Conservation (phyloP, 495 filamentous ascomycete species). For the Pseudomonodictys pantanalensis region DNA sequence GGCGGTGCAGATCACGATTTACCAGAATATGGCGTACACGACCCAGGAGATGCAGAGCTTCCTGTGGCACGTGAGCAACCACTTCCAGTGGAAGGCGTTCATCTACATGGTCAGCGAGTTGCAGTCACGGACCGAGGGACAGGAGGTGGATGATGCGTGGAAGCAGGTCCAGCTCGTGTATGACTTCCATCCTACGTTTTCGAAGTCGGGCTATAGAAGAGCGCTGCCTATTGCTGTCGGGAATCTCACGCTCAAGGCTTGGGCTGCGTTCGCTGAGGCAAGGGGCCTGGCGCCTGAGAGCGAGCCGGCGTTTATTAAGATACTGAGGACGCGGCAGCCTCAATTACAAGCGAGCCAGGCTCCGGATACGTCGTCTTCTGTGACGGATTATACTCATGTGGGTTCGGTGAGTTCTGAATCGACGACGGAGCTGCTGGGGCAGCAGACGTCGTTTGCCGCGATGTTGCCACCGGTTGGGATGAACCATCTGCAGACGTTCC, state of each 20-base stretch:
- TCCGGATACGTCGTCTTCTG: neutral
- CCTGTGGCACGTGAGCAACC: constrained; percentile 29
- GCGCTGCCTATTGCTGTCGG: constrained; percentile 23
- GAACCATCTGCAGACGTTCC: constrained; percentile 4
- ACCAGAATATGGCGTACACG: constrained; percentile 20
- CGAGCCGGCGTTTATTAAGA: constrained; percentile 23
- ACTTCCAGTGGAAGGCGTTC: constrained; percentile 33
- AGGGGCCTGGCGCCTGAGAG: constrained; percentile 2
- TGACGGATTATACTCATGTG: no score
- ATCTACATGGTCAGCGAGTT: constrained; percentile 26
- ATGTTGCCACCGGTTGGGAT: neutral
- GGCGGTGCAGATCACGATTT: constrained; percentile 15
- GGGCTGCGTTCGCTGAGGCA: constrained; percentile 15
- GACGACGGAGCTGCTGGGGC: neutral
- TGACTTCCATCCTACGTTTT: constrained; percentile 24
- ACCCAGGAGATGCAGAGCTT: constrained; percentile 18
- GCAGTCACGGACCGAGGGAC: constrained; percentile 9
- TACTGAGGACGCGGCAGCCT: constrained; percentile 4
- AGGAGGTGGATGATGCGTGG: constrained; percentile 23
- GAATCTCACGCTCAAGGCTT: constrained; percentile 27
- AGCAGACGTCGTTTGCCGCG: neutral
- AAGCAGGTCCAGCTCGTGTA: constrained; percentile 21
- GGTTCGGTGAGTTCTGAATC: no score
- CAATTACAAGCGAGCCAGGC: neutral
- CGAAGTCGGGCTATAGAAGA: constrained; percentile 6